Base-by-base conservation (phyloP, 306 rosid genomes). In the Geum urbanum region DNA sequence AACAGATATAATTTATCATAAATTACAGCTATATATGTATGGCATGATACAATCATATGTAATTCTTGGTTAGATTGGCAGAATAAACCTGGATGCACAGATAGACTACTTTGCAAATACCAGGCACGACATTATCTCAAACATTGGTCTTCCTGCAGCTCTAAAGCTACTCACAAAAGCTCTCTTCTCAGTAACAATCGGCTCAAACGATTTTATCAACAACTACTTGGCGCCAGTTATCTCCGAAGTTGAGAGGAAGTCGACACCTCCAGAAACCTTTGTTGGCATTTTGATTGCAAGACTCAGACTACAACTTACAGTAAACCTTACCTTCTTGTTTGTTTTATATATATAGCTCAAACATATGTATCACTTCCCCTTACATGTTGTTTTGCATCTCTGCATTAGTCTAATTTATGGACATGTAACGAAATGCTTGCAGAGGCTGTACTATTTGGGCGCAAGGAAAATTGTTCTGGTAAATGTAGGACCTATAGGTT, bases 401-500 rank as follows among this genome's bases (percentile, higher is more conserved):
- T 49, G 1, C 19, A 58, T 37, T 20, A 18, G 49, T n/a, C 45
- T 39, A 37, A 13, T 12, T 37, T 13, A 39, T 12, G 40, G 14
- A 39, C 22, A 13, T 24, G 18, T 18, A n/a, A 51, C 15, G 13
- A 16, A 7, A 51, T 43, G 18, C 39, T 44, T 78, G 84, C 85
- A 91, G 96, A 75, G 95, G 51, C 77, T 87, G 19, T 81, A 75
- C 80, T 71, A 78, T 67, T 63, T 91, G 58, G 96, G 96, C 56
- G 96, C 85, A 4, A 85, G 87, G 71, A 91, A 77, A 73, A 45
- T 89, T 47, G 68, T 87, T 44, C 91, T 89, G 78, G 76, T 76
- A 50, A 89, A 87, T 72, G 85, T 91, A 52, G 96, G 96, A 66
- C 92, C 96, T 12, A 84, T 87, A 47, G 97, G 97, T 55, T 89